A percentile compares a stretch with the other conserved stretches of the same genome.
phyloP scores from a whole-genome alignment of 768 basidiomycete genomes.

The Collybia sp. region DNA sequence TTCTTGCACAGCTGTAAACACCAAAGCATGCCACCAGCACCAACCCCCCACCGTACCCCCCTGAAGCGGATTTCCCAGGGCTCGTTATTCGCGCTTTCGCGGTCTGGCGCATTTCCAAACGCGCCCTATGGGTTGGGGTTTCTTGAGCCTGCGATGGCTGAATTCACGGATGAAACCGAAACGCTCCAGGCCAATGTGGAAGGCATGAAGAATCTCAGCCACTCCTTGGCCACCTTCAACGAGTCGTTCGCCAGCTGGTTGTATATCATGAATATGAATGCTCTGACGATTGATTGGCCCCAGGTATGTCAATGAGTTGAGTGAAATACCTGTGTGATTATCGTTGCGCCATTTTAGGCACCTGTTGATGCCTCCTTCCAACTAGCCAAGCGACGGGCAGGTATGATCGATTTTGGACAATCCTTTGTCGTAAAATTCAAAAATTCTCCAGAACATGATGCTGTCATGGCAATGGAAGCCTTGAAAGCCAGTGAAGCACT shows the following conservation, averaged over 20 bases:
- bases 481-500: slow-evolving; percentile 32
- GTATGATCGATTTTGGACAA: slow-evolving; percentile 21
- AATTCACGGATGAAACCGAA: slow-evolving; percentile 87
- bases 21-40: slow-evolving; percentile 15
- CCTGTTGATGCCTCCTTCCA: slow-evolving; percentile 57
- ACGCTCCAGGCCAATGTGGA: slow-evolving; percentile 72
- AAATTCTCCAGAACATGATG: slow-evolving; percentile 48
- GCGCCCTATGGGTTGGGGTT: slow-evolving; percentile 84
- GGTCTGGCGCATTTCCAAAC: slow-evolving; percentile 66
- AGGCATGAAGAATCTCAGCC: slow-evolving; percentile 64
- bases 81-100: slow-evolving; percentile 81
- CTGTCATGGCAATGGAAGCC: slow-evolving; percentile 50
- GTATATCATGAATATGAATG: slow-evolving; percentile 92
- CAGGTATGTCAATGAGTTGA: slow-evolving; percentile 44
- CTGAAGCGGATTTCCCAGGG: slow-evolving; percentile 88
- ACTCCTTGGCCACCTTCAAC: slow-evolving; percentile 81
- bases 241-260: slow-evolving; percentile 91
- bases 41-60: slow-evolving; percentile 74
- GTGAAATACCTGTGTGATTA: not conserved
- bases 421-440: slow-evolving; percentile 1
- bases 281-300: slow-evolving; percentile 90
- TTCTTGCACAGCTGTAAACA: no score
- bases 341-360: slow-evolving; percentile 31
- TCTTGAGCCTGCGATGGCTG: slow-evolving; percentile 77
- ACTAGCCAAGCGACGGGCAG: slow-evolving; percentile 56